A percentile compares a stretch with the other conserved stretches of the same genome.
Evolutionary conservation across 2,329 filamentous ascomycete genomes (phyloP).

Genomic region (Ophiostoma angusticollis): DNA sequence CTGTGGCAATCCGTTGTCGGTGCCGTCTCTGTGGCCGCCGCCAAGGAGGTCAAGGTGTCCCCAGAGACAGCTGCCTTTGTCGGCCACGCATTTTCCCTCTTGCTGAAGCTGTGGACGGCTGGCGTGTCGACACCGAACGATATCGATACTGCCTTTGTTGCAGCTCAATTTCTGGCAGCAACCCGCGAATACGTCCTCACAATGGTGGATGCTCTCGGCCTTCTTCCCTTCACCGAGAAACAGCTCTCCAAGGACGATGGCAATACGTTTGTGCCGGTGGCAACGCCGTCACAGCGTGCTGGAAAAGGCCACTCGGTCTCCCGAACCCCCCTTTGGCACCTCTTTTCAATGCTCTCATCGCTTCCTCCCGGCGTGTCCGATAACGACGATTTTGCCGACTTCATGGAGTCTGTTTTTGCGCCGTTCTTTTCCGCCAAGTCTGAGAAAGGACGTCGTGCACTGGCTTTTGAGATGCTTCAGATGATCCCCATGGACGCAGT

Average conservation of each 20-base stretch:
- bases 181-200: constrained; percentile 37
- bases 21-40: constrained; percentile 53
- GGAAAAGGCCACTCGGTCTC: constrained; percentile 37
- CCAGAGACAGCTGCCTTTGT: constrained; percentile 72
- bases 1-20: constrained; percentile 51
- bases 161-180: constrained; percentile 40
- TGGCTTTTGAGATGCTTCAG: constrained; percentile 39
- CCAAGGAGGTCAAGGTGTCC: constrained; percentile 82
- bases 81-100: constrained; percentile 53
- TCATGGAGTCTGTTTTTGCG: constrained; percentile 39
- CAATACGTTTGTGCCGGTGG: constrained; percentile 44
- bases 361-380: constrained; percentile 35
- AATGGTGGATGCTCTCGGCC: constrained; percentile 39
- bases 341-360: constrained; percentile 48
- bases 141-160: constrained; percentile 21
- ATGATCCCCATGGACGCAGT: constrained; percentile 31
- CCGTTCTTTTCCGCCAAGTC: constrained; percentile 45
- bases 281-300: constrained; percentile 52
- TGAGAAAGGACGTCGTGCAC: constrained; percentile 29
- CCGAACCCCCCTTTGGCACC: constrained; percentile 50
- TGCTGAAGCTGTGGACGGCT: constrained; percentile 55
- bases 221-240: constrained; percentile 51
- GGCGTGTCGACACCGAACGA: constrained; percentile 41
- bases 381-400: constrained; percentile 30
- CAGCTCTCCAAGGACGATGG: constrained; percentile 36